Percentiles rank a stretch among this genome's conserved stretches.
phyloP scores from a whole-genome alignment of 352 stramenopile species.

The Phytopythium mirpurense region DNA sequence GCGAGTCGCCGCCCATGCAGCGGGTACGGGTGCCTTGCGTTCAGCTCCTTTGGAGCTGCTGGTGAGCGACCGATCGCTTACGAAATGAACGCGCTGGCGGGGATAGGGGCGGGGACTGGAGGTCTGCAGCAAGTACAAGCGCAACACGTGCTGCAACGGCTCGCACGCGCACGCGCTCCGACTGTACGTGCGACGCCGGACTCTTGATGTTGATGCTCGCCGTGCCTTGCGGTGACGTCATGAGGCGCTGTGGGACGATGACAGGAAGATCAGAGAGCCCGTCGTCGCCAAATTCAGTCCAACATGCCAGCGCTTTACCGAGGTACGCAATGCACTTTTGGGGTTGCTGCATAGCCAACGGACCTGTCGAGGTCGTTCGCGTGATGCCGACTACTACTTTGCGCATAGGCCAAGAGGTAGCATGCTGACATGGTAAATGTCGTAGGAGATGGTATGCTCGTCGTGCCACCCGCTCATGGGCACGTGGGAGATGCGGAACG shows the following conservation, averaged over 20 bases:
- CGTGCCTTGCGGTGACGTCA: neutral
- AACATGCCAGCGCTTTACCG: slow-evolving; percentile 55
- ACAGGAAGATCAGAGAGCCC: slow-evolving; percentile 74
- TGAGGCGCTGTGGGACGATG: neutral
- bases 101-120: slow-evolving; percentile 54
- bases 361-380: neutral
- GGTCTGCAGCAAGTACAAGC: slow-evolving; percentile 74
- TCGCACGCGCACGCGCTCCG: slow-evolving; percentile 58
- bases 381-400: neutral
- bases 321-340: slow-evolving; percentile 17
- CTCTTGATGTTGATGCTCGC: slow-evolving; percentile 5
- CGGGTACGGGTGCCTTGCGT: slow-evolving; percentile 46
- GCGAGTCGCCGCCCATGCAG: slow-evolving; percentile 53
- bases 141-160: slow-evolving; percentile 79
- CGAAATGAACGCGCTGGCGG: neutral
- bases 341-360: neutral
- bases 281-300: slow-evolving; percentile 71
- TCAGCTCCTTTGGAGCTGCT: no score
- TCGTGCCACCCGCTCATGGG: slow-evolving; percentile 77
- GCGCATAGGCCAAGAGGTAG: neutral
- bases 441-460: slow-evolving; percentile 74
- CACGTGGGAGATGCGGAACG: slow-evolving; percentile 64
- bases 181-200: slow-evolving; percentile 30
- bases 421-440: neutral
- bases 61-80: neutral